Evolutionary conservation across 2,329 filamentous ascomycete species (phyloP).

Genomic region (Trichophyton equinum): DNA sequence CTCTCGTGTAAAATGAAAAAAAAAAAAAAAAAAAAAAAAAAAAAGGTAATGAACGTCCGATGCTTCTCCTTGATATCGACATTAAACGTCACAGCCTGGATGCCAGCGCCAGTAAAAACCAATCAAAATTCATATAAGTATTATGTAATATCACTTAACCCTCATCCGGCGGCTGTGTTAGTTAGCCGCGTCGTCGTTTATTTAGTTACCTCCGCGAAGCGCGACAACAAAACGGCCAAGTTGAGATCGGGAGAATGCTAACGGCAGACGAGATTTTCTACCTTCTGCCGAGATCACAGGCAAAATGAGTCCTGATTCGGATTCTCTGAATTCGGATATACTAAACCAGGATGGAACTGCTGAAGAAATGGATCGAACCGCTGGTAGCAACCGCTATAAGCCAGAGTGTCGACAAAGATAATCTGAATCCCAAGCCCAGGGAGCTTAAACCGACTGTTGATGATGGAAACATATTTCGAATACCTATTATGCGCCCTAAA

Average conservation of each 20-base stretch:
- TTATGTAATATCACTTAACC: not conserved
- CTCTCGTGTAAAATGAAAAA: not conserved
- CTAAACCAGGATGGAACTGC: slow-evolving; percentile 1
- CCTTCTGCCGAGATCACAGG: not conserved
- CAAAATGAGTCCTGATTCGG: not conserved
- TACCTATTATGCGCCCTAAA: slow-evolving; percentile 14
- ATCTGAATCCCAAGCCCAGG: not conserved
- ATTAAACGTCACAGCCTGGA: slow-evolving; percentile 2
- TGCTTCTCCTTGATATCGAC: not conserved
- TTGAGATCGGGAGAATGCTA: not conserved
- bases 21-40: not conserved
- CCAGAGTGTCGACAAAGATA: not conserved
- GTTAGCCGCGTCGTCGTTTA: not conserved
- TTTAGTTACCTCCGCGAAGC: not conserved
- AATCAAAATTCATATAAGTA: not conserved
- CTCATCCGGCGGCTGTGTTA: not conserved
- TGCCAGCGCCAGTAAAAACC: not conserved
- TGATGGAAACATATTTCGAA: slow-evolving; percentile 25
- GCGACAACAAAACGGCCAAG: not conserved
- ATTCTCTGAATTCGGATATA: not conserved
- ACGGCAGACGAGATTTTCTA: not conserved
- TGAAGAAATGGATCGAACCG: slow-evolving; percentile 1
- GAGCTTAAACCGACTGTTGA: slow-evolving; percentile 9
- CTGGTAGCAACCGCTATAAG: not conserved
- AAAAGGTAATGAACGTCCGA: not conserved